These are phyloP conservation scores for Globisporangium canariense DNA, from an alignment of 352 stramenopile species.

Conservation along the genomic window DNA sequence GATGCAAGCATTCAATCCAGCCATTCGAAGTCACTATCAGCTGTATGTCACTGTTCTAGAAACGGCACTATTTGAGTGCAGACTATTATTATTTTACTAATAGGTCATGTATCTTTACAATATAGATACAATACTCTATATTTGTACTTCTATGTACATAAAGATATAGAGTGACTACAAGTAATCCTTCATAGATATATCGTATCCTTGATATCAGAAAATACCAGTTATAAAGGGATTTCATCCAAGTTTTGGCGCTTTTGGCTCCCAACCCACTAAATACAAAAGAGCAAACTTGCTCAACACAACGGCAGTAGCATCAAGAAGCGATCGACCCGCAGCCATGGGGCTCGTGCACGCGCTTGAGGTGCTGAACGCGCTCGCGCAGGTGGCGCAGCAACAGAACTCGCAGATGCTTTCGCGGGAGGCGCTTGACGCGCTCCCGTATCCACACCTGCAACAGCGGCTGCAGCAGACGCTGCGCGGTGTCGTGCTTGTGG, in stretches of 20 bases:
- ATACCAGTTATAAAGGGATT: too few species aligned
- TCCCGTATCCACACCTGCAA: conserved; percentile 43
- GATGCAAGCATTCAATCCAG: neutral
- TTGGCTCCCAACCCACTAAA: neutral
- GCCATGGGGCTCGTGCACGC: conserved; percentile 47
- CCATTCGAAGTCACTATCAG: too few species aligned
- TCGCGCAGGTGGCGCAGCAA: conserved; percentile 28
- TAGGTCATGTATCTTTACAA: too few species aligned
- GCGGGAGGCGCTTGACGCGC: neutral
- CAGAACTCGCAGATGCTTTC: conserved; percentile 8
- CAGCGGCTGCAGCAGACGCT: conserved; percentile 53
- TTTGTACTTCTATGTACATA: too few species aligned
- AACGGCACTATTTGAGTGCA: too few species aligned
- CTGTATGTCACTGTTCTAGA: neutral
- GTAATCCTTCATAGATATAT: too few species aligned
- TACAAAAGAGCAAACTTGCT: neutral
- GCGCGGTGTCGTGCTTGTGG: conserved; percentile 40
- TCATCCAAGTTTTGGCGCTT: too few species aligned
- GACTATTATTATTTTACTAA: too few species aligned
- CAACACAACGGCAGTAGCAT: neutral
- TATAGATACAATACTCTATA: too few species aligned
- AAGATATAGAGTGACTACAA: too few species aligned
- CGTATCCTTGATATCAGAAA: too few species aligned
- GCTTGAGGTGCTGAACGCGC: conserved; percentile 45
- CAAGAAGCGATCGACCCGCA: neutral